phyloP scores from a whole-genome alignment of 257 asterid species.

The Gardenia jasminoides region DNA sequence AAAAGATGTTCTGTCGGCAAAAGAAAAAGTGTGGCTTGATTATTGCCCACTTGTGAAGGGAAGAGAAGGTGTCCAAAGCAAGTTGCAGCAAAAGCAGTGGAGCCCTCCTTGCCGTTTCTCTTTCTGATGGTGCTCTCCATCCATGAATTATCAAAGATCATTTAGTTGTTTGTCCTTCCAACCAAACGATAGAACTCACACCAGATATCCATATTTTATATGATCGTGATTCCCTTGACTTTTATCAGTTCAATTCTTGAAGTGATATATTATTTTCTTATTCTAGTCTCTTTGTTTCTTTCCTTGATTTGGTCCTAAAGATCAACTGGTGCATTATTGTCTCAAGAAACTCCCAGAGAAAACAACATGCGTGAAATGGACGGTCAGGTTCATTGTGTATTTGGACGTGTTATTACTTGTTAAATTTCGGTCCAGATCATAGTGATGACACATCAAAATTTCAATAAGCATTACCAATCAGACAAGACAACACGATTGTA shows the following conservation, averaged over 20 bases:
- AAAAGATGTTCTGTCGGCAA: conserved; percentile 3
- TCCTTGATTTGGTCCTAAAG: background rate
- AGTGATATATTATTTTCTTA: background rate
- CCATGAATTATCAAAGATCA: background rate
- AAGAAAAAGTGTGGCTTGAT: background rate
- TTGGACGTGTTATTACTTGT: background rate
- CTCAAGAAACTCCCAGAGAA: background rate
- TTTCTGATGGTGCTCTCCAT: background rate
- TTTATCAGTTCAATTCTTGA: background rate
- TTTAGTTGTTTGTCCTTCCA: background rate
- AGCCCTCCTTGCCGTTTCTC: background rate
- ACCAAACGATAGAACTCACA: background rate
- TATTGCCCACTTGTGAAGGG: conserved; percentile 13
- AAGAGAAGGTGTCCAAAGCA: background rate
- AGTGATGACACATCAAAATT: background rate
- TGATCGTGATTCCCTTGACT: conserved; percentile 14
- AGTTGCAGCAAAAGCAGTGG: conserved; percentile 10
- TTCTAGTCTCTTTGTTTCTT: too few relatives aligned
- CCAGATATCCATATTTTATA: background rate
- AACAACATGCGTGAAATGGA: background rate
- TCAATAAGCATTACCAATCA: background rate
- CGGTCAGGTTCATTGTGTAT: background rate
- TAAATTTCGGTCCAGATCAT: background rate
- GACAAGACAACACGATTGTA: background rate
- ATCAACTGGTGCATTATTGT: background rate